Evolutionary conservation across 2,329 filamentous ascomycete genomes (phyloP).

Genomic region (Penicillium fuscoglaucum): DNA sequence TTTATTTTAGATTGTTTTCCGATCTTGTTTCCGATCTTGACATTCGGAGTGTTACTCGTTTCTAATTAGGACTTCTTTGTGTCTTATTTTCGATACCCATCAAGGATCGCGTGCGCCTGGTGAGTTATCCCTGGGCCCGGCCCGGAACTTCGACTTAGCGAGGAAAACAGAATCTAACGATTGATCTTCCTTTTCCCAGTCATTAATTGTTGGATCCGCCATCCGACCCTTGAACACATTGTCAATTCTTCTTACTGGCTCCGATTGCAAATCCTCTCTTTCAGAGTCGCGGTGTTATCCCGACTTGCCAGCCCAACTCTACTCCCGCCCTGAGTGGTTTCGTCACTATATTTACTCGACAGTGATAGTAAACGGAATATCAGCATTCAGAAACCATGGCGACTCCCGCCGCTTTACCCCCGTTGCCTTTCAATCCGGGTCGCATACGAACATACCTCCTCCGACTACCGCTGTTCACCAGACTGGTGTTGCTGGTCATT

Average conservation of each 20-base stretch:
- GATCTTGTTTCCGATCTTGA: not conserved
- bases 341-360: not conserved
- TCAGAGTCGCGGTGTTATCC: not conserved
- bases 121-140: conserved; percentile 24
- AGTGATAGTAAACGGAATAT: not conserved
- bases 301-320: not conserved
- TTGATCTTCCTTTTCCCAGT: conserved; percentile 2
- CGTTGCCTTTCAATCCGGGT: conserved; percentile 65
- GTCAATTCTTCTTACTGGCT: not conserved
- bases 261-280: not conserved
- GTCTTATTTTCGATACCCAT: not conserved
- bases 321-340: not conserved
- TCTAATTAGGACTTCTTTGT: not conserved
- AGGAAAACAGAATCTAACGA: conserved; percentile 5
- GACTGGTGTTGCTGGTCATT: conserved; percentile 66
- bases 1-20: not conserved
- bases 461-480: conserved; percentile 84
- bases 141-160: not conserved
- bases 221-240: not conserved
- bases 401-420: conserved; percentile 49
- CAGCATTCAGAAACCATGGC: conserved; percentile 39
- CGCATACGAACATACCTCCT: conserved; percentile 78
- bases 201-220: not conserved
- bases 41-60: not conserved
- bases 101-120: conserved; percentile 19